Percentiles rank a stretch among this genome's conserved stretches.
Evolutionary conservation across 805 yeast species (phyloP).

Genomic region (Kodamaea laetipori): DNA sequence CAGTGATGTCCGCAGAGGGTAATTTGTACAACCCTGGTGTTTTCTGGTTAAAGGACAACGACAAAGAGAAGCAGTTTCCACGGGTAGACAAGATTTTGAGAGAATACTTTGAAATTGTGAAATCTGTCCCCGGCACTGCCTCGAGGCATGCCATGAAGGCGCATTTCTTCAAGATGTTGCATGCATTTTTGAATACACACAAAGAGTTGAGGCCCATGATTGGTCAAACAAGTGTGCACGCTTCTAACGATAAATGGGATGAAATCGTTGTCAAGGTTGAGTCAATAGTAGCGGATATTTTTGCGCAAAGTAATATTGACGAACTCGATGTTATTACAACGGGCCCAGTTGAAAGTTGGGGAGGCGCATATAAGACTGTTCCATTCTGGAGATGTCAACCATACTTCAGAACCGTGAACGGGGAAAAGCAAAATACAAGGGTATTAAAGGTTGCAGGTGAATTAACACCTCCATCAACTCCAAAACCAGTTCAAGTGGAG

Average conservation of each 20-base stretch:
- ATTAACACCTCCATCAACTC: constrained; percentile 12
- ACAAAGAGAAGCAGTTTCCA: constrained; percentile 70
- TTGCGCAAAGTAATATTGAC: constrained; percentile 50
- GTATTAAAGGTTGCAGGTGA: constrained; percentile 42
- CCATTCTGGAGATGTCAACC: constrained; percentile 99
- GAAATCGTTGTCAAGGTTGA: constrained; percentile 67
- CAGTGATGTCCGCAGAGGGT: constrained; percentile 97
- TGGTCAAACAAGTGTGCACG: constrained; percentile 52
- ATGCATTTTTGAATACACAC: constrained; percentile 76
- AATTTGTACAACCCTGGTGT: constrained; percentile 92
- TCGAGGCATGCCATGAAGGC: constrained; percentile 85
- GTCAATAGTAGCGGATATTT: constrained; percentile 58
- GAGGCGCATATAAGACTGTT: constrained; percentile 74
- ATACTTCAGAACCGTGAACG: constrained; percentile 85
- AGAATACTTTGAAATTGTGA: constrained; percentile 86
- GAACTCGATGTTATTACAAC: constrained; percentile 55
- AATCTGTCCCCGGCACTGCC: constrained; percentile 62
- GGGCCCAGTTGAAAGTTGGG: constrained; percentile 68
- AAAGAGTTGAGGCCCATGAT: constrained; percentile 76
- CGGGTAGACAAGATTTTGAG: constrained; percentile 81
- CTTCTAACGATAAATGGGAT: constrained; percentile 46
- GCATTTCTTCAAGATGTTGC: constrained; percentile 83
- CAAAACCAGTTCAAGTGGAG: constrained; percentile 4
- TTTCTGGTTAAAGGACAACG: constrained; percentile 58
- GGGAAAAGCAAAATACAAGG: constrained; percentile 51